Base-by-base conservation (phyloP, 2,329 filamentous ascomycete species). In the Zasmidium cellare region DNA sequence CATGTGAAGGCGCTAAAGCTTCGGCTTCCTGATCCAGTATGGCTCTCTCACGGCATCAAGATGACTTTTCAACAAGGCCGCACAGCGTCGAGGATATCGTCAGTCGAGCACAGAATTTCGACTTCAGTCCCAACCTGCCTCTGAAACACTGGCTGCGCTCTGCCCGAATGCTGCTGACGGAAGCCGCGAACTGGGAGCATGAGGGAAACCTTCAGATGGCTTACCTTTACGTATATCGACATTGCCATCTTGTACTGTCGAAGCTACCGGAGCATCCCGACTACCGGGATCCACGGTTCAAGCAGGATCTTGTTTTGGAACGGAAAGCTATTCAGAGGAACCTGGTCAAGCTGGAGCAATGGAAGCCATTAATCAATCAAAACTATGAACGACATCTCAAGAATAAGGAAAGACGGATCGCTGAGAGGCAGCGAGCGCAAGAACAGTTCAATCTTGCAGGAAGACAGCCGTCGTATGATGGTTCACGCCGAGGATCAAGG, bases 161-260 rank as follows among this genome's bases (percentile, higher is more conserved):
- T 2, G 67, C 65, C 14, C 64, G 65, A 44, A 65, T 72, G 64
- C 61, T 72, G 16, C 61, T 69, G 22, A 73, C 55, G 12, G 69
- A 97, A 90, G 92, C 91, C 19, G 82, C 85, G 52, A 91, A 93
- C 67, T 96, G 96, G 71, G 83, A 94, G 68, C 83, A 84, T 45
- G 93, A 97, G 74, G 88, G 88, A 68, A 92, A 97, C 75, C 86
- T 91, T 63, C 86, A 92, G 67, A 89, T 94, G 70, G 90, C 93
- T 3, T 99, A 96, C 74, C 83, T 97, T 55, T 86, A 97, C 58
- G 84, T 96, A n/a, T 91, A 94, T 72, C 87, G 94, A 66, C 92
- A 96, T 76, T 91, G 91, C 9, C 83, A 88, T 53, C 85, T 99
- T n/a, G 84, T 96, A 22, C 79, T 96, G 24, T 84, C 91, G 6